These are phyloP conservation scores for Cyclanthera cordifolia DNA, from an alignment of 306 rosid species.

Conservation along the genomic window DNA sequence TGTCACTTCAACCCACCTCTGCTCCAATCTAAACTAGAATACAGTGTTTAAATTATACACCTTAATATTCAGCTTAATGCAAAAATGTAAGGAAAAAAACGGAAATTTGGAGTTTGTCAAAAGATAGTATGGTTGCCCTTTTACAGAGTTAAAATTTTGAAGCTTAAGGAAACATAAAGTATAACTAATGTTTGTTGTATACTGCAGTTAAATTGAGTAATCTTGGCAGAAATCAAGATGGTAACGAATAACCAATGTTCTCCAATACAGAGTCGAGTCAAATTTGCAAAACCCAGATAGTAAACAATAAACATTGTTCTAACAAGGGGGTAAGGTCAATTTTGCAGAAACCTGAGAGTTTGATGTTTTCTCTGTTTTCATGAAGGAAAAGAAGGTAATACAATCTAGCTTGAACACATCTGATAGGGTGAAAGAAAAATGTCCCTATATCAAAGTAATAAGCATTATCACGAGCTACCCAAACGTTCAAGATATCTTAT, in stretches of 20 bases:
- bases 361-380: background rate
- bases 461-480: background rate
- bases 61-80: background rate
- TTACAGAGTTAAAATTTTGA: background rate
- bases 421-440: background rate
- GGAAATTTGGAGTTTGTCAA: background rate
- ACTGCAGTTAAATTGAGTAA: background rate
- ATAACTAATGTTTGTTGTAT: background rate
- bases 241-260: background rate
- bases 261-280: background rate
- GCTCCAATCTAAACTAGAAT: slow-evolving; percentile 54
- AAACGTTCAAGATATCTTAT: too few species aligned
- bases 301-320: too few species aligned
- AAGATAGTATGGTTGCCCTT: background rate
- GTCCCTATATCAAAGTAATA: background rate
- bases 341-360: background rate
- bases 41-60: background rate
- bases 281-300: too few species aligned
- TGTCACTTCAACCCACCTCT: slow-evolving; percentile 79
- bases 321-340: background rate
- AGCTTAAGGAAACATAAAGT: background rate
- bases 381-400: background rate
- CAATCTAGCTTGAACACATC: too few species aligned
- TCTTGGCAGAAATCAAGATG: background rate
- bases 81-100: background rate